A percentile compares a stretch with the other conserved stretches of the same genome.
Conservation (phyloP, 208 protist genomes). For the Wallacemonas sp. region DNA sequence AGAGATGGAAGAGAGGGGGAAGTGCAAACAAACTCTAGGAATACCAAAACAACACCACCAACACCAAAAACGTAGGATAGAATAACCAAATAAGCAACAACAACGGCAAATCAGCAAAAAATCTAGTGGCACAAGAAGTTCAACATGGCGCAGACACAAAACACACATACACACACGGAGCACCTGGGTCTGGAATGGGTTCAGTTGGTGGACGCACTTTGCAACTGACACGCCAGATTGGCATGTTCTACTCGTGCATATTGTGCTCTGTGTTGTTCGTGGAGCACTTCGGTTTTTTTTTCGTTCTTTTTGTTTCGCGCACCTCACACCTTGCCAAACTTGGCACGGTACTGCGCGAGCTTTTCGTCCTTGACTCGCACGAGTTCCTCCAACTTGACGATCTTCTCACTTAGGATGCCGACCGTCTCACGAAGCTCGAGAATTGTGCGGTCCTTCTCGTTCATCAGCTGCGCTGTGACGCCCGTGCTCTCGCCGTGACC, state of each 20-base stretch:
- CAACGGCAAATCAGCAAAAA: neutral
- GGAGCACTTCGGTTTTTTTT: conserved; percentile 1
- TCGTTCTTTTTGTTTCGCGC: neutral
- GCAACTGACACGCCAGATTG: too few relatives aligned
- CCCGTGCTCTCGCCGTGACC: neutral
- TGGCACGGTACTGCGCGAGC: conserved; percentile 77
- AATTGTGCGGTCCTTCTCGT: conserved; percentile 93
- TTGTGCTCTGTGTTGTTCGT: too few relatives aligned
- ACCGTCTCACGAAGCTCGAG: conserved; percentile 90
- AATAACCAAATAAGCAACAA: neutral
- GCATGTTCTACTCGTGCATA: too few relatives aligned
- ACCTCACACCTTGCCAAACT: conserved; percentile 47
- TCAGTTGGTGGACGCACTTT: too few relatives aligned
- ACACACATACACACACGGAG: too few relatives aligned
- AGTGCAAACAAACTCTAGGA: neutral
- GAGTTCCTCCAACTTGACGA: conserved; percentile 96
- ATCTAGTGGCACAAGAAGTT: neutral
- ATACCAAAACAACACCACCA: neutral
- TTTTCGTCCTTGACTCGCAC: conserved; percentile 96
- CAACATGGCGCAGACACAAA: too few relatives aligned
- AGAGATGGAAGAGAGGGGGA: conserved; percentile 7
- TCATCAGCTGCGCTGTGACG: conserved; percentile 44
- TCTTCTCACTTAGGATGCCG: conserved; percentile 90
- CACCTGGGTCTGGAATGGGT: too few relatives aligned
- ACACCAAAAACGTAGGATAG: neutral